Percentiles rank a stretch among this genome's conserved stretches.
phyloP scores from a whole-genome alignment of 164 flowering plant genomes.

The Aristolochia contorta region DNA sequence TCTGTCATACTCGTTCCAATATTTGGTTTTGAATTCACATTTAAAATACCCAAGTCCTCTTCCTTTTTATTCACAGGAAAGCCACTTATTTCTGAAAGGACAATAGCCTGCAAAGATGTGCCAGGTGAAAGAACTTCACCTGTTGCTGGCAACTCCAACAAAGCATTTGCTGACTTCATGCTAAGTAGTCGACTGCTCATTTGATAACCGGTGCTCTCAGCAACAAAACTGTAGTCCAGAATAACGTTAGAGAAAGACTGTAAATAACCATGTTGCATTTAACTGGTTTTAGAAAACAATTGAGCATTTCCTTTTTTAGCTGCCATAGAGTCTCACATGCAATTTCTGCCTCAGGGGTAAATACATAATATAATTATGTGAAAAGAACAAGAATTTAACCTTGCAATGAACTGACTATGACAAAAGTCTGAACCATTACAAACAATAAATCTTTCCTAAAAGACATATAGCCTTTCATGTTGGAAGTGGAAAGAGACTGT shows the following conservation, averaged over 20 bases:
- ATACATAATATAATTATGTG: too few relatives aligned
- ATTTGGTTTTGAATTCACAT: conserved; percentile 8
- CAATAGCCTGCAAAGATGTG: conserved; percentile 47
- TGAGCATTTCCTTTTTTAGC: too few relatives aligned
- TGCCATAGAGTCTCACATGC: too few relatives aligned
- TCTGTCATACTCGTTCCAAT: conserved; percentile 8
- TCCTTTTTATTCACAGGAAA: conserved; percentile 10
- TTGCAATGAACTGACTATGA: too few relatives aligned
- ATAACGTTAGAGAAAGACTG: neutral
- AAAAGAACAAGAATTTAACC: too few relatives aligned
- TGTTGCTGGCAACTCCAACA: conserved; percentile 66
- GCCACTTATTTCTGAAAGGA: conserved; percentile 55
- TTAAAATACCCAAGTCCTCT: conserved; percentile 2
- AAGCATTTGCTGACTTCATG: conserved; percentile 84
- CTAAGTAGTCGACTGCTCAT: conserved; percentile 82
- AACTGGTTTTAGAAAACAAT: too few relatives aligned
- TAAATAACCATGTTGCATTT: neutral
- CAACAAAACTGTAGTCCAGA: conserved; percentile 56
- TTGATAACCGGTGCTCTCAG: conserved; percentile 91
- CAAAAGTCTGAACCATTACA: too few relatives aligned
- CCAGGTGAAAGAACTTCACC: conserved; percentile 51
- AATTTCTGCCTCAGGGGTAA: too few relatives aligned
- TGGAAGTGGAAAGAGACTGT: too few relatives aligned
- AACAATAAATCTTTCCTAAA: too few relatives aligned
- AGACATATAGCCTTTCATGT: too few relatives aligned